Base-by-base conservation (phyloP, 164 flowering plant species). In the Berberis thunbergii region DNA sequence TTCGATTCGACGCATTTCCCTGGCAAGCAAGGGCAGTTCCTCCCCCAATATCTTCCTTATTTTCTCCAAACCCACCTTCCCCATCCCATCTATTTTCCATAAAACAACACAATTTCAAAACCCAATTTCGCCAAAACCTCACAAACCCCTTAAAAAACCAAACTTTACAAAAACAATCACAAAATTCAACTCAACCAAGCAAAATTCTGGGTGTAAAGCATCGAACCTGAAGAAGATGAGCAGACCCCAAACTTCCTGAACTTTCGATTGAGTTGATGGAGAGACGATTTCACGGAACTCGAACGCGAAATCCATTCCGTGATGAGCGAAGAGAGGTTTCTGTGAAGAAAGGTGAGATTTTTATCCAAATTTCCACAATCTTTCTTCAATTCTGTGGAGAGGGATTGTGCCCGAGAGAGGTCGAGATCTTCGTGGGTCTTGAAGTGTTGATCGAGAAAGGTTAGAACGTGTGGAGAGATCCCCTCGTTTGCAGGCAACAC, bases 1-100 rank as follows among this genome's bases (percentile, higher is more conserved):
- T 13, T 65, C 74, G 38, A 74, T 62, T 49, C 67, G 46, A 42
- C 67, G 58, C 64, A 74, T 43, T 64, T 74, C 74, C 72, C 57
- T 64, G 2, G 58, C 70, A 57, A 74, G 70, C 52, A 64, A 38
- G 1, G 69, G 72, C 61, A 74, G 50, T 60, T 74, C 74, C 52
- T 65, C 57, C 2, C 58, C 38, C 56, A 74, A 61, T 49, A 64
- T 60, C 49, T 43, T 60, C 41, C 41, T 45, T 4, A 45, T 66
- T 60, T 49, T 70, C 60, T 39, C 52, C 54, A 62, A 38, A 38
- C 8, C 52, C 43, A 54, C 57, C 5, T 49, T 58, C 11, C 53
- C 64, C 42, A 3, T 63, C 4, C 39, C 55, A 49, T 63, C 67
- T 65, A 46, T 7, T 64, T 2, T 39, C 10, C 43, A 49, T 12